Conservation (phyloP, 192 early-diverging fungal species). For the Haplosporangium gracile region DNA sequence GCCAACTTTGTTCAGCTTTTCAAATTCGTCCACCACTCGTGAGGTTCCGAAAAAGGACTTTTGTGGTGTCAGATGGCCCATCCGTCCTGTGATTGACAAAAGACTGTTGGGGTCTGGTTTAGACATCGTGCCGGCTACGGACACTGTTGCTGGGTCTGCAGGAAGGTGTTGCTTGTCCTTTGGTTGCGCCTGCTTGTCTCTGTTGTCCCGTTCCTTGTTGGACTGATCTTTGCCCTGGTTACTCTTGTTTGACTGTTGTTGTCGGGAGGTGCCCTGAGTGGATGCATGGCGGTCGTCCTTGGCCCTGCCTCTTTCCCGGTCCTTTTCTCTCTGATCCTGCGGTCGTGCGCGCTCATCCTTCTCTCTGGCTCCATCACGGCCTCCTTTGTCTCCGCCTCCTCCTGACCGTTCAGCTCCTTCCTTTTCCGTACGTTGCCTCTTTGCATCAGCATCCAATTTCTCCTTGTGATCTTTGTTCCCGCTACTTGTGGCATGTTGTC, state of each 20-base stretch:
- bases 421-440: conserved; percentile 1
- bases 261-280: background rate
- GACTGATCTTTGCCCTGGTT: conserved; percentile 10
- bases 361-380: conserved; percentile 8
- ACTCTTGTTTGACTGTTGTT: conserved; percentile 21
- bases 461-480: conserved; percentile 14
- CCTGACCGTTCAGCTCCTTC: conserved; percentile 2
- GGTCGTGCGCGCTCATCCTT: conserved; percentile 20
- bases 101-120: conserved; percentile 40
- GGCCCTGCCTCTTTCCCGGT: background rate
- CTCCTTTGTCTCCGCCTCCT: conserved; percentile 8
- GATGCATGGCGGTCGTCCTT: conserved; percentile 17
- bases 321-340: conserved; percentile 13
- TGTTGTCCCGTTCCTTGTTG: background rate
- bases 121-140: background rate
- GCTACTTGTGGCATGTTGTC: conserved; percentile 15
- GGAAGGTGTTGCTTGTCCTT: conserved; percentile 12
- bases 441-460: background rate
- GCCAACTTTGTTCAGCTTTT: conserved; percentile 90
- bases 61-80: conserved; percentile 39
- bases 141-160: background rate
- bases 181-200: background rate
- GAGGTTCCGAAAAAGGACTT: conserved; percentile 75
- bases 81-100: conserved; percentile 45
- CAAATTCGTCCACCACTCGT: conserved; percentile 86